Percentiles rank a stretch among this genome's conserved stretches.
phyloP scores from a whole-genome alignment of 1,284 basidiomycete species.

The Schizophyllum amplum region DNA sequence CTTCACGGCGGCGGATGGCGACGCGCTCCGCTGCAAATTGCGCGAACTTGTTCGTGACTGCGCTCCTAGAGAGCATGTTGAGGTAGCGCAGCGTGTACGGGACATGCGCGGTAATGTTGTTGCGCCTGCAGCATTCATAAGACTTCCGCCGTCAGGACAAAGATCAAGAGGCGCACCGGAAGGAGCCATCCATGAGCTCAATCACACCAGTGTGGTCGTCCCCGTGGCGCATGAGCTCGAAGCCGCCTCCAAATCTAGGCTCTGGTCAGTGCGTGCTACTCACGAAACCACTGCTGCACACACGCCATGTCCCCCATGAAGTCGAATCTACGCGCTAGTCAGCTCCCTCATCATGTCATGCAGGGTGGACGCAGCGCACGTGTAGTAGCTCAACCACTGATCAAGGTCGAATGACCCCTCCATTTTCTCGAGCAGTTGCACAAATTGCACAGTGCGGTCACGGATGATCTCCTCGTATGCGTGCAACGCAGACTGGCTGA shows the following conservation, averaged over 20 bases:
- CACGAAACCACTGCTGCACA: not conserved
- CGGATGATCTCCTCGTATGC: constrained; percentile 29
- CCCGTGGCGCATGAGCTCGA: constrained; percentile 18
- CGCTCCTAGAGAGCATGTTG: constrained; percentile 13
- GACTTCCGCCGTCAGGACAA: not conserved
- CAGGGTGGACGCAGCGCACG: constrained; percentile 17
- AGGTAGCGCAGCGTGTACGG: constrained; percentile 23
- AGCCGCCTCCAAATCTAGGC: constrained; percentile 22
- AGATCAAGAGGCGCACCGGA: constrained; percentile 8
- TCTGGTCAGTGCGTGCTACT: not conserved
- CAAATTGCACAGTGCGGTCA: constrained; percentile 25
- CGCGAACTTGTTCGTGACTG: constrained; percentile 16
- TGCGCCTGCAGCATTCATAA: constrained; percentile 4
- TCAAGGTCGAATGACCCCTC: constrained; percentile 21
- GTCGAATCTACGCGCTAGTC: constrained; percentile 21
- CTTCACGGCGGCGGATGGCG: constrained; percentile 17
- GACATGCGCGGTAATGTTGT: constrained; percentile 12
- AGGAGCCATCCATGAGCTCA: constrained; percentile 8
- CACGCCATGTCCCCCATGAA: constrained; percentile 32
- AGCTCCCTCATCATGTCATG: not conserved
- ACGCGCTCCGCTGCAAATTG: constrained; percentile 17
- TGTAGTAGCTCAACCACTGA: constrained; percentile 26
- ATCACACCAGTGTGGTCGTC: constrained; percentile 8
- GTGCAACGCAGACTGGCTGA: constrained; percentile 27
- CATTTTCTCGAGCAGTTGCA: constrained; percentile 19